A percentile compares a stretch with the other conserved stretches of the same genome.
Evolutionary conservation across 805 yeast species (phyloP).

Genomic region (Lachancea waltii): DNA sequence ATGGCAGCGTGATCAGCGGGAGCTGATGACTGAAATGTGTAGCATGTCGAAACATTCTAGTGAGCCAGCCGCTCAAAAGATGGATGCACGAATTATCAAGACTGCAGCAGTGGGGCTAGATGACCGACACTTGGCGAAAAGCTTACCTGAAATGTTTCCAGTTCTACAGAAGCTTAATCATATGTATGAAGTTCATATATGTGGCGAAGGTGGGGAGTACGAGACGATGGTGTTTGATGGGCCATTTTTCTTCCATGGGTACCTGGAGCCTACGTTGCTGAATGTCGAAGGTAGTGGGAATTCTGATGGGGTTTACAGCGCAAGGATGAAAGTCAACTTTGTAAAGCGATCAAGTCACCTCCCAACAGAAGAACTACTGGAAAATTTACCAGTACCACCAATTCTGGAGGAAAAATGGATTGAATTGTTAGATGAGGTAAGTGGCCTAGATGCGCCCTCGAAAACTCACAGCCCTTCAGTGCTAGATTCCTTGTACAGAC

Average conservation of each 20-base stretch:
- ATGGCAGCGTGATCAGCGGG: constrained; percentile 85
- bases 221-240: constrained; percentile 90
- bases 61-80: constrained; percentile 11
- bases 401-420: constrained; percentile 22
- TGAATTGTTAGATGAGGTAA: constrained; percentile 8
- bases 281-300: constrained; percentile 37
- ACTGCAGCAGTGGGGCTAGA: constrained; percentile 89
- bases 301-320: constrained; percentile 65
- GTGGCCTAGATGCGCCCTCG: neutral
- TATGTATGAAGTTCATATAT: constrained; percentile 77
- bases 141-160: constrained; percentile 56
- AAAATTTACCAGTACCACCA: constrained; percentile 31
- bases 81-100: constrained; percentile 82
- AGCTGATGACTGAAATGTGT: constrained; percentile 79
- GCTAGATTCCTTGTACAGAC: neutral
- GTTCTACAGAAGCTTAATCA: constrained; percentile 49
- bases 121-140: constrained; percentile 58
- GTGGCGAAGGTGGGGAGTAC: constrained; percentile 99
- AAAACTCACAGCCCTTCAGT: too few species aligned
- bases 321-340: constrained; percentile 48
- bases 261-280: constrained; percentile 36
- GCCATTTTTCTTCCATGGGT: constrained; percentile 63
- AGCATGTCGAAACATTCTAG: constrained; percentile 24
- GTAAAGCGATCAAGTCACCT: constrained; percentile 33
- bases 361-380: constrained; percentile 24